Conservation (phyloP, 768 basidiomycete genomes). For the Trametes cubensis region DNA sequence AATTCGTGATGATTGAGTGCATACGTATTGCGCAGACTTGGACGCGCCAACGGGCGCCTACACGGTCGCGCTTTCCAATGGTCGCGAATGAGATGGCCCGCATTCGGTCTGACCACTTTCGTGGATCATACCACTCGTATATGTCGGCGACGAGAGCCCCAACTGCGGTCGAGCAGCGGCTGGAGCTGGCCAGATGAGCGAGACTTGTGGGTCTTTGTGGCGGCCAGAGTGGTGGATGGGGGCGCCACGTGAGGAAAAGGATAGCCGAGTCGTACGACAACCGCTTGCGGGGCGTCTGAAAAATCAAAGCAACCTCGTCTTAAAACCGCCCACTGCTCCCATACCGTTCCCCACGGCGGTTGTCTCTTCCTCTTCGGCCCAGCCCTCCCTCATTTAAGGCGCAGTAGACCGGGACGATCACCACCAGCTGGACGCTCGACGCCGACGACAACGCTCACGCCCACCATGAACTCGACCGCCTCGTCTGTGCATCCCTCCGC, state of each 20-base stretch:
- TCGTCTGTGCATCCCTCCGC: conserved; percentile 32
- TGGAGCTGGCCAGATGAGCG: conserved; percentile 22
- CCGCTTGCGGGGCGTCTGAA: not conserved
- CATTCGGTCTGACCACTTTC: not conserved
- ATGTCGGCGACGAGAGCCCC: not conserved
- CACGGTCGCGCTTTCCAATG: not conserved
- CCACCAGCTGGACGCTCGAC: not conserved
- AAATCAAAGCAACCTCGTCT: conserved; percentile 4
- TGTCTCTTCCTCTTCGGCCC: conserved; percentile 9
- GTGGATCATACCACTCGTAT: conserved; percentile 2
- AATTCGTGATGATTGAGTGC: too few relatives aligned
- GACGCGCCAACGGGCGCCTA: not conserved
- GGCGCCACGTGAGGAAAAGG: conserved; percentile 14
- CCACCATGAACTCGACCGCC: conserved; percentile 32
- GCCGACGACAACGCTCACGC: conserved; percentile 2
- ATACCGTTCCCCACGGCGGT: conserved; percentile 10
- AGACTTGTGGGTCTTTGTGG: not conserved
- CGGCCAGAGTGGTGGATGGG: not conserved
- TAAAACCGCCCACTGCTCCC: conserved; percentile 16
- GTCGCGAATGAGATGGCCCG: not conserved
- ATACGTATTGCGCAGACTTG: too few relatives aligned
- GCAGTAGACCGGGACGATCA: not conserved
- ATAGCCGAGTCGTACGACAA: conserved; percentile 25
- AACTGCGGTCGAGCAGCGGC: conserved; percentile 12
- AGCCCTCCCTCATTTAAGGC: not conserved